A percentile compares a stretch with the other conserved stretches of the same genome.
These are phyloP conservation scores for Rhinocladiella similis DNA, from an alignment of 2,329 filamentous ascomycete species.

Conservation along the genomic window DNA sequence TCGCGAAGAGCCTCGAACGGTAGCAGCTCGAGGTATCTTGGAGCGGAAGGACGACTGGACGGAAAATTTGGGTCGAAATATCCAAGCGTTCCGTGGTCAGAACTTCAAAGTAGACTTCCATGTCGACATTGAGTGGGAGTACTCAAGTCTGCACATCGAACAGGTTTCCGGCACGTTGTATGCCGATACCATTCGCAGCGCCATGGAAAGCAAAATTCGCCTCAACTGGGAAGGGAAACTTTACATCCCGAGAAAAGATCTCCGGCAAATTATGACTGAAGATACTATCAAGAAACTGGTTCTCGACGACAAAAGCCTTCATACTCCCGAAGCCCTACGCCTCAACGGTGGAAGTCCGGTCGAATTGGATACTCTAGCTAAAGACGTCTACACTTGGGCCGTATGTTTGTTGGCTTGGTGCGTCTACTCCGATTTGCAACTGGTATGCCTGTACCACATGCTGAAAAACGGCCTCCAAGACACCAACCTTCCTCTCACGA, in stretches of 20 bases:
- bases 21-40: not conserved
- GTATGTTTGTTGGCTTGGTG: not conserved
- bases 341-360: not conserved
- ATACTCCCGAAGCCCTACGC: not conserved
- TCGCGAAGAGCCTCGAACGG: not conserved
- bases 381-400: not conserved
- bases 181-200: not conserved
- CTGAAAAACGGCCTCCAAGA: not conserved
- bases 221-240: not conserved
- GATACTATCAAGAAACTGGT: not conserved
- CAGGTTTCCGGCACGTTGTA: not conserved
- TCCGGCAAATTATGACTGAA: not conserved
- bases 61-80: not conserved
- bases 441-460: not conserved
- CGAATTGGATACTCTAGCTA: not conserved
- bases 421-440: not conserved
- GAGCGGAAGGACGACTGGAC: slow-evolving; percentile 1
- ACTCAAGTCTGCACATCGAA: not conserved
- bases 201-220: not conserved
- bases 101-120: not conserved
- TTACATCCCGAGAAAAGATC: not conserved
- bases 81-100: slow-evolving; percentile 1
- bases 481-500: not conserved
- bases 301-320: not conserved
- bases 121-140: not conserved